A percentile compares a stretch with the other conserved stretches of the same genome.
These are phyloP conservation scores for Rhizoclosmatium globosum DNA, from an alignment of 192 early-diverging fungal genomes.

Conservation along the genomic window DNA sequence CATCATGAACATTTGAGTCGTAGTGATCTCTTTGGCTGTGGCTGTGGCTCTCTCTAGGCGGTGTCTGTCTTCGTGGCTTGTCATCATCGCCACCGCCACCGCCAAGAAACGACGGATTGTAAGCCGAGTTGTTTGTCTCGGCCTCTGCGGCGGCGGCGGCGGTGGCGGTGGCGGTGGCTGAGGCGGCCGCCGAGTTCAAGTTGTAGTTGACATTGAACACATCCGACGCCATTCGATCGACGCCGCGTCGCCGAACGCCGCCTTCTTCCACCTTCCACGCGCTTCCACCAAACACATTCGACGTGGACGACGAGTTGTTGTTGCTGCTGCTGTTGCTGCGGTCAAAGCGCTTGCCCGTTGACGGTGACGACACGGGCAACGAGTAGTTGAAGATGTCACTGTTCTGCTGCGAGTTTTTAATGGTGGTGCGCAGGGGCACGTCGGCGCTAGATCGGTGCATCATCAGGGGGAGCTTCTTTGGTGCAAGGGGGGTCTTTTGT, in stretches of 20 bases:
- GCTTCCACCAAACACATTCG: slow-evolving; percentile 8
- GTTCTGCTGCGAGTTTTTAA: slow-evolving; percentile 13
- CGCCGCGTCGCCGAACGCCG: background rate
- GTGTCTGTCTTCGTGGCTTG: background rate
- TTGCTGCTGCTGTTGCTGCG: slow-evolving; percentile 4
- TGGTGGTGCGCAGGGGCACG: slow-evolving; percentile 9
- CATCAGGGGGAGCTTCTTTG: background rate
- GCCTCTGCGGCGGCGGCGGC: no score
- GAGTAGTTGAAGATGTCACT: slow-evolving; percentile 8
- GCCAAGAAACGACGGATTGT: background rate
- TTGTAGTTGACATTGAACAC: slow-evolving; percentile 5
- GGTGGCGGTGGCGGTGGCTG: background rate
- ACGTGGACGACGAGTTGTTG: background rate
- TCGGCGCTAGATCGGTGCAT: background rate
- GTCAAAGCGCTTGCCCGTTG: background rate
- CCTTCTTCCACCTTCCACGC: background rate
- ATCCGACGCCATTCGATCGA: slow-evolving; percentile 14
- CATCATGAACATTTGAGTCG: no score
- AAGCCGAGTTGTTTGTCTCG: background rate
- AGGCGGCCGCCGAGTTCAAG: background rate
- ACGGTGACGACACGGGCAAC: background rate
- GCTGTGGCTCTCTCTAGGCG: background rate
- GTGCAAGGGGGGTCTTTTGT: no score
- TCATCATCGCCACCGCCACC: no score
- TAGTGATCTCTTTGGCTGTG: no score